Evolutionary conservation across 768 basidiomycete genomes (phyloP), one percentile per base, ranked within the genome.

Genomic region (Termitomyces sp.): DNA sequence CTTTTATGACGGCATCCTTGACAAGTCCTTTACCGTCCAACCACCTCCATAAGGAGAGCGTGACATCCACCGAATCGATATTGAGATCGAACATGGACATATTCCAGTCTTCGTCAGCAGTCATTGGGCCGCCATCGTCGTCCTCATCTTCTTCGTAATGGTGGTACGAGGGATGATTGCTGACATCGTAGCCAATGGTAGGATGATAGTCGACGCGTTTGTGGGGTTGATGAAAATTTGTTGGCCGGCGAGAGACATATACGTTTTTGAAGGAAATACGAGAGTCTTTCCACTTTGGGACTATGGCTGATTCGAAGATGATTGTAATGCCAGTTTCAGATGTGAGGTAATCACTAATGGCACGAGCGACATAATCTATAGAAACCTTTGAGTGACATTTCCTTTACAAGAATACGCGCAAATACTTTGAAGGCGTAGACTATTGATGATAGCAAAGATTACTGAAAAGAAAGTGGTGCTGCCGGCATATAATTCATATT

Each of bases 401-500:
- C 43, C 25, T 50, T 17, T 29, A 3, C 9, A 32, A 34, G 53
- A 29, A 34, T 25, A 15, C 34, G 37, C n/a, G 5, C 43, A 57
- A 67, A 62, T 60, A 92, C 93, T 85, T 83, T 96, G 93, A 32
- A 95, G 76, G 34, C 85, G 83, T 45, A 99, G 76, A 65, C 92
- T 96, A 69, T 98, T 98, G 32, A 90, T 82, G 8, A 88, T 89
- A 0, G 92, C 88, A 68, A 98, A 95, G 32, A 98, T 75, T 17
- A 94, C 92, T 6, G 96, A 96, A 73, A 97, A 91, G 77, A 98
- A 98, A 0, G 94, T 96, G 2, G 97, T 98, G 20, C 94, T 91
- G 49, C 15, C 54, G n/a, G 49, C 15, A 37, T 49, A 47, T 57
- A 57, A 51, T n/a, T 54, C 4, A 25, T 34, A 37, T 14, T 48